Evolutionary conservation across 2,329 filamentous ascomycete species (phyloP), one percentile per base, ranked within the genome.

Genomic region (Colletotrichum tofieldiae): DNA sequence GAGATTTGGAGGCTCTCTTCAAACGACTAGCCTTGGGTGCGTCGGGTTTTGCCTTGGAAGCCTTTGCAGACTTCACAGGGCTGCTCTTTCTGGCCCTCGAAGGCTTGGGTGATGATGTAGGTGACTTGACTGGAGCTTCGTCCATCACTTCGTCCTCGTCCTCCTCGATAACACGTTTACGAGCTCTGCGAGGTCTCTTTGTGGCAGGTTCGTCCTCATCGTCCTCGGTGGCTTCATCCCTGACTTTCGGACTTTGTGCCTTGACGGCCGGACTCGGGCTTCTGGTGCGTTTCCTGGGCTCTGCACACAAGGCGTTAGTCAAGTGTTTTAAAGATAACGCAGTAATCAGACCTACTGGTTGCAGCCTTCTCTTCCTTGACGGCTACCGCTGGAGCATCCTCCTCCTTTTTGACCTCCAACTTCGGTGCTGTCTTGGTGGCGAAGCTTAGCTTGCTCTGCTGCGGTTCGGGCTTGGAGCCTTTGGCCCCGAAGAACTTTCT

Each of bases 401-500:
- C 80, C 58, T 79, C 74, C 76, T 83, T 84, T 73, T 78, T 80
- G 26, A 77, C 47, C 3, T 81, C 78, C 32, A 75, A 61, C 71
- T 82, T 81, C 60, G 77, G 79, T 29, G 76, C 35, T 1, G 79
- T 75, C 78, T 90, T 91, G 60, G 90, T 91, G 45, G 91, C 90
- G 78, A 97, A 97, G 0, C 93, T 88, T 49, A 97, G 84, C 76
- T 92, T 96, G 1, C 93, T 92, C 81, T 98, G 94, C 80, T 94
- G 93, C 47, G 88, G 87, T 16, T 75, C 84, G 0, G 88, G 82
- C 76, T 88, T 89, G 6, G 87, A 81, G 62, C 90, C 92, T 77
- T 90, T 90, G 35, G 90, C 88, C 26, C 90, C 90, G 79, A 98
- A 97, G 84, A 98, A 98, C 81, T 96, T 96, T 73, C 96, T 98